Base-by-base conservation (phyloP, 495 filamentous ascomycete species). In the Hypoxylon cercidicola region DNA sequence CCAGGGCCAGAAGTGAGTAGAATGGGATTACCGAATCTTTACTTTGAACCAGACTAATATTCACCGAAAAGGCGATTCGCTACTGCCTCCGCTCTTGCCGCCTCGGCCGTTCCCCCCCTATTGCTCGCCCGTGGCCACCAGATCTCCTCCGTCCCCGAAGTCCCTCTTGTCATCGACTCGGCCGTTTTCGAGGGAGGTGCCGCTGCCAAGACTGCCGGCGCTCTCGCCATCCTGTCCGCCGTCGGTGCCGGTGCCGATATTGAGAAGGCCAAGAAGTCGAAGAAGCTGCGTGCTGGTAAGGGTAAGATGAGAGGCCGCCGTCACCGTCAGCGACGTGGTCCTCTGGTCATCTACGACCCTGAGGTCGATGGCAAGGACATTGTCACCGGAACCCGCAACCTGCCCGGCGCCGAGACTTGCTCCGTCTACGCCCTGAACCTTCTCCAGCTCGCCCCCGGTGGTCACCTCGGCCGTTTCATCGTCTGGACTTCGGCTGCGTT, bases 401-500 rank as follows among this genome's bases (percentile, higher is more conserved):
- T 99, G 76, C 88, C 95, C 70, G 95, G 95, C 84, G 94, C 98
- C 70, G 95, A 99, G 90, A 97, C 93, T 66, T 93, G 85, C 75
- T 89, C 93, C 55, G 95, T 99, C 78, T 93, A 89, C 82, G 85
- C 92, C 62, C 88, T 99, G 71, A 99, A 99, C 87, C 94, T 99
- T 74, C 90, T 99, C 77, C 95, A 98, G 84, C 91, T 99, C 76
- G 95, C 95, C 66, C 95, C 95, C 60, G 95, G 95, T 86, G 95
- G 95, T 72, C 95, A 99, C 83, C 91, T 99, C 75, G 95, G 95
- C 72, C 96, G 95, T 75, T 99, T 99, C 88, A 86, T 98, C 79
- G 86, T 99, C 86, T 99, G 95, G 95, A 94, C 95, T 69, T 97
- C 96, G 59, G 86, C 92, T 62, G 95, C 95, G 51, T 97, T 99